phyloP scores from a whole-genome alignment of 371 early-diverging fungal genomes.

The Blastocladiella emersonii region DNA sequence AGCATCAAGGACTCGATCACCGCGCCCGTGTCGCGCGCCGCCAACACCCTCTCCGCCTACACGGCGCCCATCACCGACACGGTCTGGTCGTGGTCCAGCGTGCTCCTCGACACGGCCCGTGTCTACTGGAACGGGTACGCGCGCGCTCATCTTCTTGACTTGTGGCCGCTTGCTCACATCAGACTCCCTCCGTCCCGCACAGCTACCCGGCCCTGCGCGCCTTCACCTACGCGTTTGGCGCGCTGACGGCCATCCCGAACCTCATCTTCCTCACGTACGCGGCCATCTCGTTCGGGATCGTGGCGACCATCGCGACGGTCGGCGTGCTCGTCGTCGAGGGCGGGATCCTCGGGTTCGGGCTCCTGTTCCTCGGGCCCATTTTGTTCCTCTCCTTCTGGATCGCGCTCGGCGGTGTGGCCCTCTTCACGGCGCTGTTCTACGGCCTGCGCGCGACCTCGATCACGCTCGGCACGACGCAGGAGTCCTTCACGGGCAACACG shows the following conservation, averaged over 20 bases:
- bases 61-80: no score
- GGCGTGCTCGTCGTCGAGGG: neutral
- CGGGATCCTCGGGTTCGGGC: neutral
- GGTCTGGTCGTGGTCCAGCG: no score
- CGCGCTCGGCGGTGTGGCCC: neutral
- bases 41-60: no score
- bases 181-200: no score
- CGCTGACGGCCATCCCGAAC: neutral
- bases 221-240: neutral
- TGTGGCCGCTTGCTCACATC: no score
- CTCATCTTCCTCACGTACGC: neutral
- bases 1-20: no score
- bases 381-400: neutral
- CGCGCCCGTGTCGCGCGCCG: no score
- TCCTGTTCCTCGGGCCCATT: neutral
- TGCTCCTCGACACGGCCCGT: no score
- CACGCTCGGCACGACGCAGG: neutral
- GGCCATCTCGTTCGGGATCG: neutral
- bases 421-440: neutral
- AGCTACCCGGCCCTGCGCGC: neutral
- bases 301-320: neutral
- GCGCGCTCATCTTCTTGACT: no score
- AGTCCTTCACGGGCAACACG: neutral
- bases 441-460: neutral
- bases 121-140: no score